These are phyloP conservation scores for Wolfiporia cocos DNA, from an alignment of 1,284 basidiomycete genomes.

Conservation along the genomic window DNA sequence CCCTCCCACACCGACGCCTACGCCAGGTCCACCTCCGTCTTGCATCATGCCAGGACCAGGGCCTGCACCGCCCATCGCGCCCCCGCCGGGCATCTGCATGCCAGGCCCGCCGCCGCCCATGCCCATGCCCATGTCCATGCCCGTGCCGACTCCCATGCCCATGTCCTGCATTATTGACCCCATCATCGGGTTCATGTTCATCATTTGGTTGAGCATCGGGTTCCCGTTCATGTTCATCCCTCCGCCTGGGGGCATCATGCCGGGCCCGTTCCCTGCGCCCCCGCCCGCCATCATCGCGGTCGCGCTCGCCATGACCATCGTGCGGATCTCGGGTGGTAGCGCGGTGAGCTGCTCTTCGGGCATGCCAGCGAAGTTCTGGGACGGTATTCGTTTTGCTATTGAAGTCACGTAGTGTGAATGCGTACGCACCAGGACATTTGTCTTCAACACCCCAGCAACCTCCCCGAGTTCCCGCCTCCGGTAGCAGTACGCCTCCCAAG, in stretches of 20 bases:
- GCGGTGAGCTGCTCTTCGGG: slow-evolving; percentile 71
- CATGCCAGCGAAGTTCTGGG: slow-evolving; percentile 75
- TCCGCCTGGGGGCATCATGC: slow-evolving; percentile 47
- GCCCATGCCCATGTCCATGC: slow-evolving; percentile 48
- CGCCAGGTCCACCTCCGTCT: slow-evolving; percentile 11
- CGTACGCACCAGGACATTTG: slow-evolving; percentile 64
- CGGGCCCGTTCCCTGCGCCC: slow-evolving; percentile 32
- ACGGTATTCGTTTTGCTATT: too few species aligned
- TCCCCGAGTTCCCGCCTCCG: slow-evolving; percentile 80
- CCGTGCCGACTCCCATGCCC: slow-evolving; percentile 34
- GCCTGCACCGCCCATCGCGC: slow-evolving; percentile 6
- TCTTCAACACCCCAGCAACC: slow-evolving; percentile 70
- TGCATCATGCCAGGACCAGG: slow-evolving; percentile 16
- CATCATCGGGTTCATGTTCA: slow-evolving; percentile 33
- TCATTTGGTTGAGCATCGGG: slow-evolving; percentile 43
- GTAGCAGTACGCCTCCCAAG: slow-evolving; percentile 90
- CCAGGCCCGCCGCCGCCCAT: slow-evolving; percentile 23
- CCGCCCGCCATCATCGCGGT: slow-evolving; percentile 67
- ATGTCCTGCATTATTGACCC: slow-evolving; percentile 42
- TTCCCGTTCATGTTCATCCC: slow-evolving; percentile 31
- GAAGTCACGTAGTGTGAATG: background rate
- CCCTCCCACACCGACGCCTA: slow-evolving; percentile 8
- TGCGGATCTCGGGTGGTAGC: slow-evolving; percentile 71
- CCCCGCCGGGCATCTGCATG: slow-evolving; percentile 7
- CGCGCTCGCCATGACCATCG: slow-evolving; percentile 77